Percentiles rank a stretch among this genome's conserved stretches.
phyloP scores from a whole-genome alignment of 176 grass and related monocot species.

The Musa acuminata region DNA sequence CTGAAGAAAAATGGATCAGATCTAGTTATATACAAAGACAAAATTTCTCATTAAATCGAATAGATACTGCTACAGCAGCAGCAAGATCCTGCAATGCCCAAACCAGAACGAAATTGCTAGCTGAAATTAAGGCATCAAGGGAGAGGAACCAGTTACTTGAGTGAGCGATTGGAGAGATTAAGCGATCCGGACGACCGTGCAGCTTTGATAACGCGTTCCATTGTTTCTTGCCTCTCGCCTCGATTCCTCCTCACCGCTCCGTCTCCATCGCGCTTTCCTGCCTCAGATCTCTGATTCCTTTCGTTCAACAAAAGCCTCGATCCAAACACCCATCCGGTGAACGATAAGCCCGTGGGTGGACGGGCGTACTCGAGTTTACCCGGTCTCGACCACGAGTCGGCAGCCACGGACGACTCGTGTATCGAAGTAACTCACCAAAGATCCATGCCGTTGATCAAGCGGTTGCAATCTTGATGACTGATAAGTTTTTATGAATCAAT shows the following conservation, averaged over 20 bases:
- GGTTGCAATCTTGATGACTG: no score
- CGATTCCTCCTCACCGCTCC: not conserved
- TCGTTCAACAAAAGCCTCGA: not conserved
- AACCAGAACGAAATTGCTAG: not conserved
- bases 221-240: constrained; percentile 6
- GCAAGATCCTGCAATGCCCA: not conserved
- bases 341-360: no score
- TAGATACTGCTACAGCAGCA: not conserved
- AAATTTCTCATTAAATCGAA: not conserved
- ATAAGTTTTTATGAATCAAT: no score
- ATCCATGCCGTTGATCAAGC: no score
- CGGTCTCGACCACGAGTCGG: no score
- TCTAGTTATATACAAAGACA: not conserved
- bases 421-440: no score
- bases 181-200: constrained; percentile 82
- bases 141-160: constrained; percentile 33
- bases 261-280: not conserved
- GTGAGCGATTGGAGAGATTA: constrained; percentile 92
- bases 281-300: not conserved
- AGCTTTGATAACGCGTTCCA: constrained; percentile 79
- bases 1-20: no score
- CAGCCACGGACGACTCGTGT: no score
- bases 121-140: not conserved
- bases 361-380: no score
- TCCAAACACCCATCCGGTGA: not conserved